These are phyloP conservation scores for Vaccinium vitisidaea DNA, from an alignment of 148 eudicot species.

Conservation along the genomic window DNA sequence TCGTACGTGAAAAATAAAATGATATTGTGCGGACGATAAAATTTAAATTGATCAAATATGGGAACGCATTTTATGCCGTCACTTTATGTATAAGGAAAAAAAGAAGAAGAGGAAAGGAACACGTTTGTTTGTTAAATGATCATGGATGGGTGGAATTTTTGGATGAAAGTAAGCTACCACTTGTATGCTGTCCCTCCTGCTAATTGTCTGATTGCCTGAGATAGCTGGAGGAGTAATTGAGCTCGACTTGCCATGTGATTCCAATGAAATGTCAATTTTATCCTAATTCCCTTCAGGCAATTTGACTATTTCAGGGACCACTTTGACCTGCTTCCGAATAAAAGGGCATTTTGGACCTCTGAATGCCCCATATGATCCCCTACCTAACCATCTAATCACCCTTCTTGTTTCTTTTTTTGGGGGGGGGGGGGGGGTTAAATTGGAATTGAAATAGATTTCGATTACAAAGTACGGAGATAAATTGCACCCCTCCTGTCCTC, in stretches of 20 bases:
- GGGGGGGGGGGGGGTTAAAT: no score
- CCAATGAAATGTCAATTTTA: constrained; percentile 16
- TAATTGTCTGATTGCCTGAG: constrained; percentile 8
- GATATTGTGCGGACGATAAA: neutral
- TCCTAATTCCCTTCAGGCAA: constrained; percentile 18
- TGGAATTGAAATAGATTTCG: no score
- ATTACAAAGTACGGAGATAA: no score
- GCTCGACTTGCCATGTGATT: constrained; percentile 19
- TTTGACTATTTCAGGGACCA: constrained; percentile 27
- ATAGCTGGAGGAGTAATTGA: constrained; percentile 14
- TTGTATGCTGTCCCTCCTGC: constrained; percentile 9
- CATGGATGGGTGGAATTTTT: neutral
- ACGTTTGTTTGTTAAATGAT: neutral
- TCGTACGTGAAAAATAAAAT: neutral
- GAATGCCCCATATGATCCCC: neutral
- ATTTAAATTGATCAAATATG: neutral
- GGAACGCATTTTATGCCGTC: no score
- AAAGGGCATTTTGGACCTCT: neutral
- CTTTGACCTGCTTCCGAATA: constrained; percentile 9
- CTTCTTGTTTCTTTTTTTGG: neutral
- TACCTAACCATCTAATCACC: neutral
- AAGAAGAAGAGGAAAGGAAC: neutral
- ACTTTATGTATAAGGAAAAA: no score
- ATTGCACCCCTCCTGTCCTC: no score
- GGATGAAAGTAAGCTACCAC: neutral